Base-by-base conservation (phyloP, 768 basidiomycete species). In the Lactarius psammicola region DNA sequence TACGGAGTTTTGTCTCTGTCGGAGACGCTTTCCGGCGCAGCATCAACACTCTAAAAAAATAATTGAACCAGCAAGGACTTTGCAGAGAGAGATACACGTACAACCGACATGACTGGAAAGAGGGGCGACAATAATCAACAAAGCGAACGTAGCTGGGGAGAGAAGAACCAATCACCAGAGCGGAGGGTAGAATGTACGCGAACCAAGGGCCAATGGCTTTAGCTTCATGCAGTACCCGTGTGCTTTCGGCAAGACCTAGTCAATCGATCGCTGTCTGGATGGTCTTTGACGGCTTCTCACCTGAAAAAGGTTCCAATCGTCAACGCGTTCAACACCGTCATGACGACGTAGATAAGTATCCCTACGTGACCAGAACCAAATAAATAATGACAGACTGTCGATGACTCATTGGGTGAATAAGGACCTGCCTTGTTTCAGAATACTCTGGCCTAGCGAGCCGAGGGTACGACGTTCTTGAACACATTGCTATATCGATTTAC, bases 381-480 rank as follows among this genome's bases (percentile, higher is more conserved):
- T 63, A 20, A 60, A 11, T n/a, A 18, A 51, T 40, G 38, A 33
- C 28, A 38, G 30, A 66, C 20, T n/a, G n/a, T n/a, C n/a, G n/a
- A n/a, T n/a, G n/a, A n/a, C n/a, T n/a, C n/a, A n/a, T n/a, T n/a
- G n/a, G n/a, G n/a, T n/a, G n/a, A n/a, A n/a, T n/a, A n/a, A n/a
- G n/a, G n/a, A 51, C 67, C 7, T 62, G 31, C 69, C 68, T 60
- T 69, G 68, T 56, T 64, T 66, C 53, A 69, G 46, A 33, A 69
- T 64, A 53, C 58, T 62, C 46, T 59, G 34, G 36, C 63, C 63
- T 30, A 70, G 60, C 13, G 60, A 36, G 18, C 66, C 63, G 20
- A 53, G 60, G 18, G 60, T 38, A 31, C 60, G 62, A 10, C 49
- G 69, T 30, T 64, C 6, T 0, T 17, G 11, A 56, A 65, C 6